Conservation (phyloP, 257 asterid genomes). For the Osmanthus fragrans region DNA sequence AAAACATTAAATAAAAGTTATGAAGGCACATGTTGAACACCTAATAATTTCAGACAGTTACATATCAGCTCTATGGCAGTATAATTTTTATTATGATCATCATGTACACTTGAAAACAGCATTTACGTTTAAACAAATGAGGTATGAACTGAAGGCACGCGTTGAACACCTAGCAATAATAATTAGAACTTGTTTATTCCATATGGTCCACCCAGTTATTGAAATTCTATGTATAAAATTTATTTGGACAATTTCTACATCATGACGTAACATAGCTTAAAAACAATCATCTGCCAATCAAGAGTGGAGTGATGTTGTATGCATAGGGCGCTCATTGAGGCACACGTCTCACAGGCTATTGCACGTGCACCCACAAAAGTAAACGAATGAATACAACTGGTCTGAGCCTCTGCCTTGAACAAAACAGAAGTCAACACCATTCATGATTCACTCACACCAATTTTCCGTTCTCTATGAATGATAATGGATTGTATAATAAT, state of each 20-base stretch:
- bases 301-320: neutral
- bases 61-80: too few species aligned
- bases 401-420: neutral
- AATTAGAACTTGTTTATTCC: neutral
- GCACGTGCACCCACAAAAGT: neutral
- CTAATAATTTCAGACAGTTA: neutral
- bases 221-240: neutral
- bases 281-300: neutral
- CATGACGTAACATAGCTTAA: neutral
- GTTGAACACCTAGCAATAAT: neutral
- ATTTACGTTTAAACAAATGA: neutral
- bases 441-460: neutral
- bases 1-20: neutral
- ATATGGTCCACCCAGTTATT: neutral
- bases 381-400: neutral
- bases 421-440: neutral
- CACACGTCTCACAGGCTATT: neutral
- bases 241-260: neutral
- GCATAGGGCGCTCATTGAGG: neutral
- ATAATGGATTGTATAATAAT: neutral
- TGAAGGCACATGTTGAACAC: neutral
- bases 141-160: neutral
- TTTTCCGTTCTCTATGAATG: neutral
- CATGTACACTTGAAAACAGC: neutral
- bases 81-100: neutral